phyloP scores from a whole-genome alignment of 768 basidiomycete species.

The Sporobolomyces pararoseus region DNA sequence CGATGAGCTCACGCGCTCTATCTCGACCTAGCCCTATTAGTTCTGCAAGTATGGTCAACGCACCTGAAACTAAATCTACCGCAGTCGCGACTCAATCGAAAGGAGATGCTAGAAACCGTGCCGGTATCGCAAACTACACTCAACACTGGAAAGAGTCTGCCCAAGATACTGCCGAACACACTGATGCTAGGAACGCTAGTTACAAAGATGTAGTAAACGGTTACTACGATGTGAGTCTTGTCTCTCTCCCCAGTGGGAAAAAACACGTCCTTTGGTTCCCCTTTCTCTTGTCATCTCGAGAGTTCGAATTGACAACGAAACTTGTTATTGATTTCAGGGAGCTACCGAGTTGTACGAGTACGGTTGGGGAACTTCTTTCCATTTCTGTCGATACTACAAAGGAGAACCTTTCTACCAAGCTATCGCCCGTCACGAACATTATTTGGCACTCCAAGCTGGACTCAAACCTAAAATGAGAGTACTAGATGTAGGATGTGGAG shows the following conservation, averaged over 20 bases:
- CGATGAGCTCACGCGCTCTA: too few species aligned
- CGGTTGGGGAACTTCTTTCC: slow-evolving; percentile 68
- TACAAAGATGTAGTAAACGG: slow-evolving; percentile 90
- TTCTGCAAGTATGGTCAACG: slow-evolving; percentile 32
- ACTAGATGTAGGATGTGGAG: slow-evolving; percentile 93
- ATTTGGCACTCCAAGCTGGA: slow-evolving; percentile 80
- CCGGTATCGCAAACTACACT: slow-evolving; percentile 78
- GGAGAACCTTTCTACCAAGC: slow-evolving; percentile 57
- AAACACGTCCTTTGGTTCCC: not conserved
- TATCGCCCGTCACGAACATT: slow-evolving; percentile 90
- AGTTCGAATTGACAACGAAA: too few species aligned
- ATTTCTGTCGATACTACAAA: slow-evolving; percentile 94
- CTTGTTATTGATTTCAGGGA: too few species aligned
- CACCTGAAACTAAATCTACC: slow-evolving; percentile 17
- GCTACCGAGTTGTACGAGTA: slow-evolving; percentile 87
- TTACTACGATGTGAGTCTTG: slow-evolving; percentile 79
- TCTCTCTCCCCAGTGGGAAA: not conserved
- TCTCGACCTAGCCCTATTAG: too few species aligned
- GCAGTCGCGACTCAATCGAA: slow-evolving; percentile 20
- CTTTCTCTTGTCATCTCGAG: too few species aligned
- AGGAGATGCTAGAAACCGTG: slow-evolving; percentile 60
- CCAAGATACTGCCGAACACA: slow-evolving; percentile 65
- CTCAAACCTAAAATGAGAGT: slow-evolving; percentile 88
- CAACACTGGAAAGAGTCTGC: slow-evolving; percentile 82
- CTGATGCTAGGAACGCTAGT: slow-evolving; percentile 67